phyloP scores from a whole-genome alignment of 306 rosid genomes.

The Albizia julibrissin region DNA sequence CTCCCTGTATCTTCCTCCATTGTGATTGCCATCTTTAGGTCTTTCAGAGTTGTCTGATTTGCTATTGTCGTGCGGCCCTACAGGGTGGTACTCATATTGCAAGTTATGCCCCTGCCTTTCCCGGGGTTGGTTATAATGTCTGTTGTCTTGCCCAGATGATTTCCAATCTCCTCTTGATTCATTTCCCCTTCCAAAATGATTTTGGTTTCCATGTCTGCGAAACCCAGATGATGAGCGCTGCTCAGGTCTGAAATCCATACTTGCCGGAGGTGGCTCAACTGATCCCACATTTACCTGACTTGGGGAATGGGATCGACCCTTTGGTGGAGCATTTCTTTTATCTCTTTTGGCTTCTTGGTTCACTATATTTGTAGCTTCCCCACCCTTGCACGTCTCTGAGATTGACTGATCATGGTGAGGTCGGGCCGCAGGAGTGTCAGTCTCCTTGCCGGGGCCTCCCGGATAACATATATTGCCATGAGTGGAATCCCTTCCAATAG shows the following conservation, averaged over 20 bases:
- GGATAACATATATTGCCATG: conserved; percentile 31
- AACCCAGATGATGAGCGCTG: conserved; percentile 58
- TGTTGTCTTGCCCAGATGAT: conserved; percentile 55
- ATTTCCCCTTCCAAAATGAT: conserved; percentile 58
- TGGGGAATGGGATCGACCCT: conserved; percentile 58
- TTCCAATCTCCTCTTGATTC: conserved; percentile 77
- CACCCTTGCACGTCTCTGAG: conserved; percentile 44
- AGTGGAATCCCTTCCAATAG: conserved; percentile 38
- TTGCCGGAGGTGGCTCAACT: conserved; percentile 47
- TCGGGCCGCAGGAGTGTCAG: conserved; percentile 35
- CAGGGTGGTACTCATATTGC: conserved; percentile 84
- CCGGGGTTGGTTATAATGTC: conserved; percentile 55
- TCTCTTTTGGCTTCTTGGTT: conserved; percentile 60
- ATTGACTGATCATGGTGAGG: conserved; percentile 45
- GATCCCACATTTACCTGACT: conserved; percentile 42
- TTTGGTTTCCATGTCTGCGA: conserved; percentile 65
- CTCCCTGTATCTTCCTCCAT: conserved; percentile 65
- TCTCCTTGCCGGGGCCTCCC: conserved; percentile 35
- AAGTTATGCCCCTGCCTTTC: conserved; percentile 70
- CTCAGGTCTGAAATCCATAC: conserved; percentile 58
- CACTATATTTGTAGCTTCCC: conserved; percentile 46
- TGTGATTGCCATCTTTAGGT: conserved; percentile 56
- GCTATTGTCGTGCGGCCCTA: conserved; percentile 59
- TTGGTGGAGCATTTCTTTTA: conserved; percentile 50
- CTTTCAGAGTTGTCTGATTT: conserved; percentile 48